Evolutionary conservation across 2,329 filamentous ascomycete species (phyloP), one percentile per base, ranked within the genome.

Genomic region (Plenodomus tracheiphilus): DNA sequence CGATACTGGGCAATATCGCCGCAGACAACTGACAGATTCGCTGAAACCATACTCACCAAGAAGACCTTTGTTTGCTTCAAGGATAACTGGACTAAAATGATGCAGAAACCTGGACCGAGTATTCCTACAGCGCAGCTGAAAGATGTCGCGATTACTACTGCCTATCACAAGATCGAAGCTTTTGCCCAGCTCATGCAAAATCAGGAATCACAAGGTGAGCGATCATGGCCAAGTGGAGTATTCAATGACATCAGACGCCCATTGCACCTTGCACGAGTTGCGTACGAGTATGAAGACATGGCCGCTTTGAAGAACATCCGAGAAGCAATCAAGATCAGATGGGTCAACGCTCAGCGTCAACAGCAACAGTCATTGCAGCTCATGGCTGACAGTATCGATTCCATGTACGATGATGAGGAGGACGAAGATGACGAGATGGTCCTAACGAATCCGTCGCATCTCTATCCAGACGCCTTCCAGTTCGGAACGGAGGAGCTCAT

Each of bases 231-330:
- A 2, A 18, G 8, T 5, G 39, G 19, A 3, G 16, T 47, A 2
- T 58, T 58, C 28, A 36, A 20, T 9, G 43, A 45, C 4, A 41
- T 51, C 1, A 49, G 48, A 6, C 40, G 50, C 13, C 43, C 52
- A 1, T 16, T 56, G 11, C 56, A 59, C n/a, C 19, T 54, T 19
- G 48, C 53, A 10, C 43, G 56, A 2, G 20, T 57, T 1, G 50
- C 52, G 5, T 49, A 45, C 30, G 52, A 61, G 13, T 17, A 46
- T 13, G 37, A 38, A 3, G 40, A 53, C 18, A 1, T 41, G 4
- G 41, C 35, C 2, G 15, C 18, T 2, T 39, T 57, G 1, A 11
- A 22, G 4, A 37, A 39, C 0, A 53, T 57, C 2, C 43, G 39
- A 2, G 19, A 51, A 4, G 51, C 45, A 7, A 52, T 49, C 38